These are phyloP conservation scores for Azolla pinnata DNA, from an alignment of 75 land plant species.

Conservation along the genomic window DNA sequence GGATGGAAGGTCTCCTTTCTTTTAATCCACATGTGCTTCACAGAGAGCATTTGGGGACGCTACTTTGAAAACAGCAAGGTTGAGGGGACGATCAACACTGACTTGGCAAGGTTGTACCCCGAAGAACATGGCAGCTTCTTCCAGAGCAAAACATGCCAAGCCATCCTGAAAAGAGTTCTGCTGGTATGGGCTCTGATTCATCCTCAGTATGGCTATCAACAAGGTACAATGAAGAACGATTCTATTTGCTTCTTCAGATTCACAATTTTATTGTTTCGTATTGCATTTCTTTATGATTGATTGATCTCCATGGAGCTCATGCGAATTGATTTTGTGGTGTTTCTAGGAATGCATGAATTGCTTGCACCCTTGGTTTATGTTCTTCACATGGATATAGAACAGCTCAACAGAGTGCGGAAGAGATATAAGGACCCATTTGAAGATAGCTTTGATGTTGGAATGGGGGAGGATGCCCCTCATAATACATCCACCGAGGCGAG, in stretches of 20 bases:
- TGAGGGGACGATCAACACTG: conserved; percentile 72
- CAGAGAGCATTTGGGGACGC: conserved; percentile 88
- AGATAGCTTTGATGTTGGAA: conserved; percentile 58
- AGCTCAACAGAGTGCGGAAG: conserved; percentile 45
- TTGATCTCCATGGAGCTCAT: background rate
- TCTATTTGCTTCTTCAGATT: background rate
- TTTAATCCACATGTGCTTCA: no score
- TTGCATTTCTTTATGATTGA: background rate
- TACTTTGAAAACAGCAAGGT: conserved; percentile 78
- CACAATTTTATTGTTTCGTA: background rate
- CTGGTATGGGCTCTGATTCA: conserved; percentile 71
- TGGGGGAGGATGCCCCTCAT: background rate
- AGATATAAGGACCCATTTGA: conserved; percentile 57
- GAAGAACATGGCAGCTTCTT: conserved; percentile 80
- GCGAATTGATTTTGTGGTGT: background rate
- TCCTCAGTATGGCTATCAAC: conserved; percentile 66
- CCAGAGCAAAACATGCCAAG: conserved; percentile 71
- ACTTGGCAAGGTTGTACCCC: conserved; percentile 76
- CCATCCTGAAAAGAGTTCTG: conserved; percentile 63
- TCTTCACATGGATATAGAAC: conserved; percentile 64
- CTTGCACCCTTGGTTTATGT: conserved; percentile 82
- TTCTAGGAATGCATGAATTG: conserved; percentile 91
- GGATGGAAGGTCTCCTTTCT: no score
- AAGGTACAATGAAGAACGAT: conserved; percentile 39
- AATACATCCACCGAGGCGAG: background rate